Conservation (phyloP, 1,284 basidiomycete genomes). For the Ceratobasidium sp. region DNA sequence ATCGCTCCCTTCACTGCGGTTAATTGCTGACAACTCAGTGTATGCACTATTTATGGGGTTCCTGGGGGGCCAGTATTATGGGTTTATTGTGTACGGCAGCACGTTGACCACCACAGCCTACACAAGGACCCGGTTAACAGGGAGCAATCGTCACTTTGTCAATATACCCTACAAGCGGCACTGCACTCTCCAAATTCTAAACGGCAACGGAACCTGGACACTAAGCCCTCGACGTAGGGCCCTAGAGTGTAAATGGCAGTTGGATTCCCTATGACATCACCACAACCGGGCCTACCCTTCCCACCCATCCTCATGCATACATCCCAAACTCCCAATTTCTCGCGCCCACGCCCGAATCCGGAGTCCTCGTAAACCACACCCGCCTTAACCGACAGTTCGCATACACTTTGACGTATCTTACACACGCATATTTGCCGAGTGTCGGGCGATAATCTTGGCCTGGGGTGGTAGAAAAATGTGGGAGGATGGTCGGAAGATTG, state of each 20-base stretch:
- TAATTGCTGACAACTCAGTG: too few species aligned
- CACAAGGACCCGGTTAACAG: constrained; percentile 12
- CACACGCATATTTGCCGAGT: constrained; percentile 68
- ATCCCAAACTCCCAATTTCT: constrained; percentile 77
- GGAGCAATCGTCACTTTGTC: too few species aligned
- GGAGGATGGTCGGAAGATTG: constrained; percentile 68
- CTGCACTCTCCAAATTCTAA: not conserved
- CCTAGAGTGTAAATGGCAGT: too few species aligned
- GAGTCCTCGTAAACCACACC: constrained; percentile 73
- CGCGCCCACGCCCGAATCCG: constrained; percentile 55
- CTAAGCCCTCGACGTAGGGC: too few species aligned
- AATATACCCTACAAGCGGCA: too few species aligned
- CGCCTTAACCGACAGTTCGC: constrained; percentile 82
- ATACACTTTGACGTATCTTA: constrained; percentile 79
- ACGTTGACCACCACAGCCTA: constrained; percentile 17
- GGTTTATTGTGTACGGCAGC: constrained; percentile 5
- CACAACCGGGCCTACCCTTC: too few species aligned
- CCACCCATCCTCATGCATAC: constrained; percentile 52
- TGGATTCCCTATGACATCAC: too few species aligned
- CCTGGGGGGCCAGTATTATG: not conserved
- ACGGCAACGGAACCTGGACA: not conserved
- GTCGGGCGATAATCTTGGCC: constrained; percentile 38
- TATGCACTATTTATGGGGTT: too few species aligned
- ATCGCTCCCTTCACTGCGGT: too few species aligned
- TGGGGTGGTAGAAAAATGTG: constrained; percentile 64